Conservation (phyloP, 257 asterid species). For the Solanum lycopersicoides region DNA sequence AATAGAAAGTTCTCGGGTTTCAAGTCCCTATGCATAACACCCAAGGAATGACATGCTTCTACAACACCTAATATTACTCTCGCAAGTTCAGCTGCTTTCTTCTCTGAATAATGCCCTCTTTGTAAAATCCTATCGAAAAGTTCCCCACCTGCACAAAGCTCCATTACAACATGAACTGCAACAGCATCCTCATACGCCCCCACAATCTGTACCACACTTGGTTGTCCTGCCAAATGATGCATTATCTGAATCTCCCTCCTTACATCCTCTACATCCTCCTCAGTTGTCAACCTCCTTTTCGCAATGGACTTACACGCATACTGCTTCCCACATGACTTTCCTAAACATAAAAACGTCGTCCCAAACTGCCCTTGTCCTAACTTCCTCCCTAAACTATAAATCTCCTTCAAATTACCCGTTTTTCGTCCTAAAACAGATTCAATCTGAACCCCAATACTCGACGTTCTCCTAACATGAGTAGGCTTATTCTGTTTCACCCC, state of each 20-base stretch:
- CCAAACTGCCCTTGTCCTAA: slow-evolving; percentile 93
- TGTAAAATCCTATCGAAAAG: slow-evolving; percentile 79
- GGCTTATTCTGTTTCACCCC: slow-evolving; percentile 16
- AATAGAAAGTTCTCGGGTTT: slow-evolving; percentile 88
- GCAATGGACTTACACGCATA: slow-evolving; percentile 81
- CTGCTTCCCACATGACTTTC: slow-evolving; percentile 36
- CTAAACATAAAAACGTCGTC: slow-evolving; percentile 61
- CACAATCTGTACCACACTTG: slow-evolving; percentile 53
- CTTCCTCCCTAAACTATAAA: slow-evolving; percentile 52
- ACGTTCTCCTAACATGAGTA: slow-evolving; percentile 33
- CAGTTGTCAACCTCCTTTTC: slow-evolving; percentile 48
- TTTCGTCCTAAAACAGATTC: slow-evolving; percentile 62
- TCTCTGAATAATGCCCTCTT: slow-evolving; percentile 81
- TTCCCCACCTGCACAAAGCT: slow-evolving; percentile 83
- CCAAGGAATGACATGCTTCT: slow-evolving; percentile 75
- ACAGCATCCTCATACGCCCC: slow-evolving; percentile 80
- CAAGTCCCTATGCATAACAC: slow-evolving; percentile 85
- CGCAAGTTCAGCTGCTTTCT: slow-evolving; percentile 83
- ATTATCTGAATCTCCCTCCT: slow-evolving; percentile 84
- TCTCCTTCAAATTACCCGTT: slow-evolving; percentile 61
- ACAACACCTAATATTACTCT: slow-evolving; percentile 73
- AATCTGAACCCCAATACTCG: slow-evolving; percentile 58
- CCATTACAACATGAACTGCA: slow-evolving; percentile 85
- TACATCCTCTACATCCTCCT: slow-evolving; percentile 81
- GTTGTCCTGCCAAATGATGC: slow-evolving; percentile 81